These are phyloP conservation scores for Pythium plurisporium DNA, from an alignment of 352 stramenopile species.

Conservation along the genomic window DNA sequence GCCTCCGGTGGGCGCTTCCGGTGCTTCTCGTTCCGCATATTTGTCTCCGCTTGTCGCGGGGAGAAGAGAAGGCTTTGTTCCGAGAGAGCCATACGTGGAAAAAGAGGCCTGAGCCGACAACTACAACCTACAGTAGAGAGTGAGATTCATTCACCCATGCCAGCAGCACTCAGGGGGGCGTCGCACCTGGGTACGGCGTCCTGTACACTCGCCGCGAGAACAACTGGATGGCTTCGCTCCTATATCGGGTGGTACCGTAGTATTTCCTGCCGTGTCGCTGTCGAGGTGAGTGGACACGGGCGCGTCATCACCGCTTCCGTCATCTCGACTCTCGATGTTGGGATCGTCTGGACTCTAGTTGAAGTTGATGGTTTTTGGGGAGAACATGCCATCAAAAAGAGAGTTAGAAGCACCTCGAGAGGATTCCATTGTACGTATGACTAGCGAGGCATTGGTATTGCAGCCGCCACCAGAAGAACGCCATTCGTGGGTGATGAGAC, in stretches of 20 bases:
- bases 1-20: too few relatives aligned
- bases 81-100: too few relatives aligned
- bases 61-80: not conserved
- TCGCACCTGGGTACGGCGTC: not conserved
- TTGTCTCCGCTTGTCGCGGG: constrained; percentile 2
- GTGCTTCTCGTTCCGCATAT: too few relatives aligned
- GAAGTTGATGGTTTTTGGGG: not conserved
- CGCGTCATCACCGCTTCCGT: not conserved
- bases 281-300: too few relatives aligned
- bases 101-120: not conserved
- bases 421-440: too few relatives aligned
- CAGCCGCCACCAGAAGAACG: too few relatives aligned
- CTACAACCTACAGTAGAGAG: not conserved
- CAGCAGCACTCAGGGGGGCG: not conserved
- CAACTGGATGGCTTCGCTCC: too few relatives aligned
- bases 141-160: not conserved
- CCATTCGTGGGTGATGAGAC: too few relatives aligned
- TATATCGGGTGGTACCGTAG: too few relatives aligned
- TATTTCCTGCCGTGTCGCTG: too few relatives aligned
- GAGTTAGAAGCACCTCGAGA: not conserved
- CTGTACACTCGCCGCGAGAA: too few relatives aligned
- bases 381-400: not conserved
- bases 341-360: not conserved
- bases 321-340: not conserved
- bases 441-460: too few relatives aligned